phyloP scores from a whole-genome alignment of 495 filamentous ascomycete genomes.

The Amorphotheca resinae region DNA sequence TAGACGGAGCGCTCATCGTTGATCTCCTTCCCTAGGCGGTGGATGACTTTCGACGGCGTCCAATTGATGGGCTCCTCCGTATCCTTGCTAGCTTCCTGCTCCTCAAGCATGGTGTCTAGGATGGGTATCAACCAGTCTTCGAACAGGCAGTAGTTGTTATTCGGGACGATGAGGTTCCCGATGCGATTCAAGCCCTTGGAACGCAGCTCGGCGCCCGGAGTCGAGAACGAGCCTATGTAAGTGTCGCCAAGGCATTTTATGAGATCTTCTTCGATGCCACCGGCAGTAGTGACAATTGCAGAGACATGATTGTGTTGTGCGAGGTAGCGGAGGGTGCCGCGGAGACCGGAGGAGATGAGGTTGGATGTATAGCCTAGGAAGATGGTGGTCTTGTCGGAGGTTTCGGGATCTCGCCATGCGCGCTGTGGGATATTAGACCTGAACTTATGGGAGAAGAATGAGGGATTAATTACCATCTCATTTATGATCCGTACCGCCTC shows the following conservation, averaged over 20 bases:
- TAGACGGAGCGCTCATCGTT: conserved; percentile 77
- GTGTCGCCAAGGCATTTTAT: conserved; percentile 95
- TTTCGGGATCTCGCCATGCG: conserved; percentile 61
- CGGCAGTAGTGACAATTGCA: conserved; percentile 86
- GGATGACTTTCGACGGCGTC: conserved; percentile 83
- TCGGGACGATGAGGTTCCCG: conserved; percentile 92
- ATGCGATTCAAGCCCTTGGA: conserved; percentile 84
- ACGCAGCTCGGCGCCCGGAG: conserved; percentile 61
- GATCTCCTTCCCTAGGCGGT: conserved; percentile 80
- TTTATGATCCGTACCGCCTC: conserved; percentile 83
- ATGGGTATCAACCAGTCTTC: conserved; percentile 96
- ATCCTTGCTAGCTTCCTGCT: conserved; percentile 64
- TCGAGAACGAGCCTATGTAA: conserved; percentile 76
- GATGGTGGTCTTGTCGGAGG: conserved; percentile 66
- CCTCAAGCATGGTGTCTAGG: conserved; percentile 77
- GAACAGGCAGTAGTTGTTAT: conserved; percentile 91
- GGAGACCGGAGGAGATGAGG: conserved; percentile 86
- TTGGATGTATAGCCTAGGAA: conserved; percentile 97
- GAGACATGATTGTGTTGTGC: conserved; percentile 86
- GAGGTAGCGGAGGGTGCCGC: conserved; percentile 82
- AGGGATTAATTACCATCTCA: conserved; percentile 61
- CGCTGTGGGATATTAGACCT: conserved; percentile 35
- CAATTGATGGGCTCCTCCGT: conserved; percentile 62
- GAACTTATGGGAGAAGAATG: not conserved
- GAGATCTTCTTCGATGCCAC: conserved; percentile 94